Percentiles rank a stretch among this genome's conserved stretches.
Conservation (phyloP, 805 yeast species). For the Candida pseudofarinosa region DNA sequence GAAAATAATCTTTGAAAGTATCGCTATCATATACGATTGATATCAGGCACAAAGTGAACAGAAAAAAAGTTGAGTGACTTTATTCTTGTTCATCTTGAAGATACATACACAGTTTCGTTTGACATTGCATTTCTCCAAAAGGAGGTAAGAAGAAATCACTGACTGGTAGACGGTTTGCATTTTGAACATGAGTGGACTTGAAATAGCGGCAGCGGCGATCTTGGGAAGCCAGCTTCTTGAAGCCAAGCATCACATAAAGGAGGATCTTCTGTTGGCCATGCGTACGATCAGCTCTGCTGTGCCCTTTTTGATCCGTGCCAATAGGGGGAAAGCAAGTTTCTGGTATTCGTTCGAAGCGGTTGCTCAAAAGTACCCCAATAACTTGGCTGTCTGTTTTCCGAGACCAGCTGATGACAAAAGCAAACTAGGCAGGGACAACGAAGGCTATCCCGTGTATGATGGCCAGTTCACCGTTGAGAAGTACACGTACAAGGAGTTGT, state of each 20-base stretch:
- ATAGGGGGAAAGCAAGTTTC: conserved; percentile 47
- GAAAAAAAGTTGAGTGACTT: too few relatives aligned
- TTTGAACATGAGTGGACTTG: conserved; percentile 29
- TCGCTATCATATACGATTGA: too few relatives aligned
- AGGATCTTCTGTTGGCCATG: conserved; percentile 52
- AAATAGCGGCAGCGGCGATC: conserved; percentile 39
- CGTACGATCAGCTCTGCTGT: conserved; percentile 37
- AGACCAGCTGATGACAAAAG: conserved; percentile 36
- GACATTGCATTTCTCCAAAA: too few relatives aligned
- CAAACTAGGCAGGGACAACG: conserved; percentile 18
- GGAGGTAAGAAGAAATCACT: too few relatives aligned
- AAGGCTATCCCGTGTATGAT: conserved; percentile 43
- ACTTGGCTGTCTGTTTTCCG: conserved; percentile 61
- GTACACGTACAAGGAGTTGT: conserved; percentile 66
- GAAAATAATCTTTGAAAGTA: too few relatives aligned
- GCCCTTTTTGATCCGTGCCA: conserved; percentile 35
- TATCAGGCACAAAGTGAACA: too few relatives aligned
- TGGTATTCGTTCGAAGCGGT: conserved; percentile 68
- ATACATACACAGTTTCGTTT: too few relatives aligned
- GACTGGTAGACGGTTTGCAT: too few relatives aligned
- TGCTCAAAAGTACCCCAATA: conserved; percentile 47
- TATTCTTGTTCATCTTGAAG: too few relatives aligned
- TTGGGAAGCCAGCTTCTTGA: conserved; percentile 46
- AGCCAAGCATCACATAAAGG: conserved; percentile 41
- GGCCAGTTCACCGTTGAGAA: conserved; percentile 57